Percentiles rank a stretch among this genome's conserved stretches.
phyloP scores from a whole-genome alignment of 1,284 basidiomycete species.

The Anthracocystis panici-leucophaei region DNA sequence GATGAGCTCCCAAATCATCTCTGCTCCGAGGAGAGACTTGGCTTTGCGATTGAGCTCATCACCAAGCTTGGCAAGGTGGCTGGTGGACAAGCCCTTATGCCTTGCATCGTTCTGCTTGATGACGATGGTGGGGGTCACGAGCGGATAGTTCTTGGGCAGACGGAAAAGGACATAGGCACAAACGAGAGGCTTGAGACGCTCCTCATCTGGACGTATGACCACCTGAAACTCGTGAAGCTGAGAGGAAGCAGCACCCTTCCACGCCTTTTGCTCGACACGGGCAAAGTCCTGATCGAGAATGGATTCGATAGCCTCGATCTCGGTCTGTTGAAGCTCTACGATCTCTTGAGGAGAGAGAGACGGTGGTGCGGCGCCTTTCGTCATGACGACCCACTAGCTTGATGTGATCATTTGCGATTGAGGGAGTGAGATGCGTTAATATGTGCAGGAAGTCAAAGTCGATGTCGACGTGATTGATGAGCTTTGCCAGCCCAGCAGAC shows the following conservation, averaged over 20 bases:
- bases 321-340: slow-evolving; percentile 58
- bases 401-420: slow-evolving; percentile 18
- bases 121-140: slow-evolving; percentile 51
- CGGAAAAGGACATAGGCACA: slow-evolving; percentile 52
- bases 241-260: slow-evolving; percentile 45
- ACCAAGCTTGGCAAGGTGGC: slow-evolving; percentile 44
- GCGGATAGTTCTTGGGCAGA: slow-evolving; percentile 64
- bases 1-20: slow-evolving; percentile 70
- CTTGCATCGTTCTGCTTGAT: slow-evolving; percentile 48
- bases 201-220: slow-evolving; percentile 58
- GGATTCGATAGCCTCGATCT: slow-evolving; percentile 61
- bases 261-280: slow-evolving; percentile 50
- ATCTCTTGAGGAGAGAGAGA: slow-evolving; percentile 52
- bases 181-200: slow-evolving; percentile 53
- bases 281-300: slow-evolving; percentile 63
- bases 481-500: slow-evolving; percentile 5
- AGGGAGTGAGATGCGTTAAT: slow-evolving; percentile 17
- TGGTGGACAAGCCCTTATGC: slow-evolving; percentile 45
- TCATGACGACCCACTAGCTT: slow-evolving; percentile 15
- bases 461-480: slow-evolving; percentile 1
- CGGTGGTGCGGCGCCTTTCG: slow-evolving; percentile 11
- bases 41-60: slow-evolving; percentile 53
- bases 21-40: slow-evolving; percentile 61
- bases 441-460: neutral
- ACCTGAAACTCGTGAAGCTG: slow-evolving; percentile 58